These are phyloP conservation scores for Neurospora crassa DNA, from an alignment of 2,329 filamentous ascomycete genomes.

Conservation along the genomic window DNA sequence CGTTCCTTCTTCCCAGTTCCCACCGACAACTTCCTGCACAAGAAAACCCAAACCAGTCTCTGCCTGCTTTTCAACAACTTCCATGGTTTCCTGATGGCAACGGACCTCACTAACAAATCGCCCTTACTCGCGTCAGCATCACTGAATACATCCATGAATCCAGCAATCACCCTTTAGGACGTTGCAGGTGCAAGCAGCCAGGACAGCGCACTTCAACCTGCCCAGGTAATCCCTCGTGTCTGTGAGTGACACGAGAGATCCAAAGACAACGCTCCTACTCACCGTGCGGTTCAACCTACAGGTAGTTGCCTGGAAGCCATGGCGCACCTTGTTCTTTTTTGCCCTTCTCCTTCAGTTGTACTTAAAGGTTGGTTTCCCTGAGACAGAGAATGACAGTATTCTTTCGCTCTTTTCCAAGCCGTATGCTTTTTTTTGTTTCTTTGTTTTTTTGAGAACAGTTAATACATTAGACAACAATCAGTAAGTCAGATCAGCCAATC, in stretches of 20 bases:
- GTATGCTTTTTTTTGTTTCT: neutral
- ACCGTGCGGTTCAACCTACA: neutral
- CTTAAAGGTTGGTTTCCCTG: neutral
- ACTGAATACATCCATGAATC: too few species aligned
- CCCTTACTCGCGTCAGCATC: neutral
- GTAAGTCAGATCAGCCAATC: neutral
- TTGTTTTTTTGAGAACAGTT: neutral
- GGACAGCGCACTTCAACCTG: neutral
- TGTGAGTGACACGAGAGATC: neutral
- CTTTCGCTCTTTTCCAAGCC: neutral
- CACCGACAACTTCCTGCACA: neutral
- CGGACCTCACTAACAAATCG: neutral
- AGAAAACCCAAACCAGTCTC: neutral
- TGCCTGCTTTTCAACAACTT: neutral
- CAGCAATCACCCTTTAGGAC: neutral
- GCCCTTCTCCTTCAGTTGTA: neutral
- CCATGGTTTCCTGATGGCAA: too few species aligned
- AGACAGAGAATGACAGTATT: neutral
- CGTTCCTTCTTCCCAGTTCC: neutral
- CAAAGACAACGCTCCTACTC: neutral
- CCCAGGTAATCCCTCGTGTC: neutral
- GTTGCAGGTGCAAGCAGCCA: neutral
- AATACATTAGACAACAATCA: neutral
- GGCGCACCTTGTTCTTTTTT: neutral
- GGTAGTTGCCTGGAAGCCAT: neutral